These are phyloP conservation scores for Phytophthora fragariae DNA, from an alignment of 352 stramenopile species.

Conservation along the genomic window DNA sequence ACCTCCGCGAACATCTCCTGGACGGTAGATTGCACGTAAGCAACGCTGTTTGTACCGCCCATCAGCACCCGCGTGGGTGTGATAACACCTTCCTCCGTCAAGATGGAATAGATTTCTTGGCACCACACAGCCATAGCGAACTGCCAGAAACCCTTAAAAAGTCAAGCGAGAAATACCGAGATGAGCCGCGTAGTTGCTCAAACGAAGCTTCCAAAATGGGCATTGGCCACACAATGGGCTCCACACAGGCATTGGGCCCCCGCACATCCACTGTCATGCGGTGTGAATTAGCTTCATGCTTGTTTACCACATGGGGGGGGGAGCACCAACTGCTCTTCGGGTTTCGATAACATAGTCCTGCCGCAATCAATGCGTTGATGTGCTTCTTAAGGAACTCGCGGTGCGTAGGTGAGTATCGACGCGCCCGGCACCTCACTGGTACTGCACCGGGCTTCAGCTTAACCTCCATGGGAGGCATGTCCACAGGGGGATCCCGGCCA, in stretches of 20 bases:
- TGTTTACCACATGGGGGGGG: conserved; percentile 15
- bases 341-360: conserved; percentile 15
- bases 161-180: conserved; percentile 19
- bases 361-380: conserved; percentile 5
- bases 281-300: background rate
- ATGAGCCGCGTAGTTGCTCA: conserved; percentile 3
- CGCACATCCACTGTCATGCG: conserved; percentile 23
- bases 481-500: conserved; percentile 16
- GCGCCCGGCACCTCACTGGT: conserved; percentile 9
- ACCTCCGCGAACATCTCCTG: background rate
- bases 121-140: conserved; percentile 12
- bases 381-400: conserved; percentile 2
- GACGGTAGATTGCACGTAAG: background rate
- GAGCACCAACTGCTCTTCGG: conserved; percentile 14
- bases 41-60: background rate
- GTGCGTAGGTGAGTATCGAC: conserved; percentile 9
- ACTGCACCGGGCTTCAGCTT: conserved; percentile 7
- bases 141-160: conserved; percentile 34
- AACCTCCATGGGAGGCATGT: conserved; percentile 25
- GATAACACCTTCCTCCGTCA: conserved; percentile 22
- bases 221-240: conserved; percentile 21
- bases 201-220: background rate
- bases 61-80: background rate
- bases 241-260: conserved; percentile 9
- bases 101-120: conserved; percentile 26